Evolutionary conservation across 192 early-diverging fungal genomes (phyloP).

Genomic region (Allomyces javanicus): DNA sequence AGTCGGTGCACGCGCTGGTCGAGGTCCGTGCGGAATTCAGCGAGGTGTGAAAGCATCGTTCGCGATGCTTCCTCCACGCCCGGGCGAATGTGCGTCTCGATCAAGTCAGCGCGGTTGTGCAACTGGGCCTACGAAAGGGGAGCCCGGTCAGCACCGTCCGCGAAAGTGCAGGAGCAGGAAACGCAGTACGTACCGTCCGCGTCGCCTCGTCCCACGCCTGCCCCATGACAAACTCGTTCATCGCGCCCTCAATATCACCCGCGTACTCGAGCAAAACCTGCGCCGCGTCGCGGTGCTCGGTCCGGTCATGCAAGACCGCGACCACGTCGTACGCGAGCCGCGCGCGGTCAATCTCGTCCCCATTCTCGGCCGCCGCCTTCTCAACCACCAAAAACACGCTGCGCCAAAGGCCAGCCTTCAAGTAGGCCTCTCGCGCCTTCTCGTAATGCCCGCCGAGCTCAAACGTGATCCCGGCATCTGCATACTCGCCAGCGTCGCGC

Average conservation of each 20-base stretch:
- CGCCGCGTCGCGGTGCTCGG: constrained; percentile 46
- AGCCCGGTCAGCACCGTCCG: neutral
- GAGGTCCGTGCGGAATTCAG: constrained; percentile 23
- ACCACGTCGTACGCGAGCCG: constrained; percentile 15
- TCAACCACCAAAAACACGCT: constrained; percentile 44
- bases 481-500: constrained; percentile 26
- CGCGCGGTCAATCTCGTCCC: constrained; percentile 23
- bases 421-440: constrained; percentile 38
- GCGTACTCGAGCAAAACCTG: constrained; percentile 48
- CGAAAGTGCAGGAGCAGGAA: neutral
- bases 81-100: constrained; percentile 55
- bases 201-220: constrained; percentile 56
- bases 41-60: constrained; percentile 15
- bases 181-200: constrained; percentile 23
- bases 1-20: constrained; percentile 36
- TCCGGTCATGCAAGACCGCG: constrained; percentile 24
- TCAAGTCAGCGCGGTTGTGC: constrained; percentile 39
- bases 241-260: constrained; percentile 43
- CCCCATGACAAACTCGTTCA: constrained; percentile 47
- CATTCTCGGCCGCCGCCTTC: constrained; percentile 20
- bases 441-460: constrained; percentile 30
- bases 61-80: constrained; percentile 26
- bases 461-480: constrained; percentile 42
- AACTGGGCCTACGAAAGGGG: constrained; percentile 20
- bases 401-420: constrained; percentile 35